A percentile compares a stretch with the other conserved stretches of the same genome.
phyloP scores from a whole-genome alignment of 2,329 filamentous ascomycete species.

The Diaporthe humulicola region DNA sequence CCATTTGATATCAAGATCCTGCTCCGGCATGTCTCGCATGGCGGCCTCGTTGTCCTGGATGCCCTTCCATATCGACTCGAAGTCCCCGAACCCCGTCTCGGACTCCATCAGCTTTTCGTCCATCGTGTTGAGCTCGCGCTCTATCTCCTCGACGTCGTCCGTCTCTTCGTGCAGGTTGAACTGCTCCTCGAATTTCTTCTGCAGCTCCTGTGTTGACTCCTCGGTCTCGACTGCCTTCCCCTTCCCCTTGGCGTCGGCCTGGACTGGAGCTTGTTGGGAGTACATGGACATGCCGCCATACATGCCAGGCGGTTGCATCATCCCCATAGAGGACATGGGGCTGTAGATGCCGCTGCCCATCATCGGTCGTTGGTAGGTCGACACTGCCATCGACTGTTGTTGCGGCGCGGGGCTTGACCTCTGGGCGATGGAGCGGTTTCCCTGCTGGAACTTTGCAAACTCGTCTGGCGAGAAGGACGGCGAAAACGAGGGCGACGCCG shows the following conservation, averaged over 20 bases:
- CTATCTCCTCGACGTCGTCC: slow-evolving; percentile 78
- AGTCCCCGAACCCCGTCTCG: slow-evolving; percentile 85
- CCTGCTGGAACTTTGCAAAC: slow-evolving; percentile 88
- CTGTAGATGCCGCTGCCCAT: slow-evolving; percentile 62
- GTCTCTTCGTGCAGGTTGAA: slow-evolving; percentile 59
- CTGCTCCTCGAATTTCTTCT: slow-evolving; percentile 54
- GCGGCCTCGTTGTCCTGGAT: slow-evolving; percentile 82
- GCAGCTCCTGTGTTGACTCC: slow-evolving; percentile 75
- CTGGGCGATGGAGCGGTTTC: slow-evolving; percentile 67
- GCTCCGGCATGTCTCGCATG: slow-evolving; percentile 79
- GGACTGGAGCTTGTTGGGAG: slow-evolving; percentile 52
- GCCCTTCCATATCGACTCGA: slow-evolving; percentile 90
- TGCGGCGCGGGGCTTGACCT: slow-evolving; percentile 72
- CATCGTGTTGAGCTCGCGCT: slow-evolving; percentile 89
- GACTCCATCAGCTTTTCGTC: slow-evolving; percentile 75
- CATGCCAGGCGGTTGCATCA: slow-evolving; percentile 70
- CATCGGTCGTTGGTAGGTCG: slow-evolving; percentile 69
- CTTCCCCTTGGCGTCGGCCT: slow-evolving; percentile 77
- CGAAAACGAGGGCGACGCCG: slow-evolving; percentile 68
- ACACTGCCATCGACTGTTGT: slow-evolving; percentile 58
- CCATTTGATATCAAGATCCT: slow-evolving; percentile 64
- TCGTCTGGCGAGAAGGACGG: slow-evolving; percentile 86
- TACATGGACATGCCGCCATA: slow-evolving; percentile 65
- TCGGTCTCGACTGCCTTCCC: slow-evolving; percentile 95
- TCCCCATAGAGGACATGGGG: slow-evolving; percentile 56